A percentile compares a stretch with the other conserved stretches of the same genome.
These are phyloP conservation scores for Fusarium duplospermum DNA, from an alignment of 2,329 filamentous ascomycete genomes.

Conservation along the genomic window DNA sequence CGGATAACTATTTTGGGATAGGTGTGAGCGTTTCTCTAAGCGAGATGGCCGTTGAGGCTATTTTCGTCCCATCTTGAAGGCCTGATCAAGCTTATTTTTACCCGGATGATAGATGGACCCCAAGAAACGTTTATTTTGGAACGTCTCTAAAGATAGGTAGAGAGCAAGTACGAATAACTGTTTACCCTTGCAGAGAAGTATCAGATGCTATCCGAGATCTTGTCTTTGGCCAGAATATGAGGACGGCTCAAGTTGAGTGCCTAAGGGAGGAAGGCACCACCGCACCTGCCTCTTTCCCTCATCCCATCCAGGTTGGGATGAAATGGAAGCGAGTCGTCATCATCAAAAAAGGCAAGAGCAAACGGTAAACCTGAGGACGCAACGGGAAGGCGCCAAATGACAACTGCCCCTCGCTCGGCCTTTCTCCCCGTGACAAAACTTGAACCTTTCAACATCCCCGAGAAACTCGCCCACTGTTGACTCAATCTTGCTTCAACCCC, in stretches of 20 bases:
- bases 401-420: neutral
- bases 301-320: neutral
- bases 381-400: neutral
- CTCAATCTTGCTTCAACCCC: neutral
- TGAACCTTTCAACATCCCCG: constrained; percentile 9
- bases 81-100: neutral
- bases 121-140: neutral
- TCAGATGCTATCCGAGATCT: neutral
- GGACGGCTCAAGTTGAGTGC: neutral
- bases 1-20: neutral
- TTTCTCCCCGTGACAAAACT: constrained; percentile 7
- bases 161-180: neutral
- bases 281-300: neutral
- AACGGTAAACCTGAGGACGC: neutral
- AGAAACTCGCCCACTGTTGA: neutral
- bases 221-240: neutral
- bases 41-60: neutral
- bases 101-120: neutral
- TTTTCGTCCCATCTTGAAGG: neutral
- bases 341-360: neutral
- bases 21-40: neutral
- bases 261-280: neutral
- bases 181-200: neutral
- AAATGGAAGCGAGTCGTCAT: neutral
- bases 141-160: neutral